phyloP scores from a whole-genome alignment of 2,329 filamentous ascomycete genomes.

The Corynespora cassiicola region DNA sequence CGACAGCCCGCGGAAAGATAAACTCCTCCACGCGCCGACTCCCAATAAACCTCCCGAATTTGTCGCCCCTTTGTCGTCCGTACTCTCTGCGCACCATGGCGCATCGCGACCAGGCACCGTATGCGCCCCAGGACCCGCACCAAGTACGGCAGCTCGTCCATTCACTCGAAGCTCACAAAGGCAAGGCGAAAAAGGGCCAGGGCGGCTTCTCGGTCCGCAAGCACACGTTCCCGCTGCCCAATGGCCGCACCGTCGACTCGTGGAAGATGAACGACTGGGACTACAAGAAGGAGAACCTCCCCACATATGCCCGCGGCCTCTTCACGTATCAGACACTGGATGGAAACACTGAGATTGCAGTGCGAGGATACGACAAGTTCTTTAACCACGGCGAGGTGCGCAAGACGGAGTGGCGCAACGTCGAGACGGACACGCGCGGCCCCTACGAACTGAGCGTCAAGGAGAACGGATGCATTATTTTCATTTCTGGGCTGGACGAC shows the following conservation, averaged over 20 bases:
- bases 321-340: conserved; percentile 80
- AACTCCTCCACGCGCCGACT: conserved; percentile 2
- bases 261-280: conserved; percentile 97
- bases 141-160: conserved; percentile 71
- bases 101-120: conserved; percentile 62
- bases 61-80: conserved; percentile 1
- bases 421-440: conserved; percentile 76
- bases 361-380: conserved; percentile 97
- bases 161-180: conserved; percentile 65
- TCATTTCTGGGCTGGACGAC: conserved; percentile 89
- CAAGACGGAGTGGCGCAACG: conserved; percentile 82
- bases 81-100: conserved; percentile 55
- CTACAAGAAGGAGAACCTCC: conserved; percentile 85
- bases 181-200: conserved; percentile 53
- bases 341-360: conserved; percentile 76
- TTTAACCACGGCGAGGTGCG: conserved; percentile 89
- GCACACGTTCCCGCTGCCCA: conserved; percentile 74
- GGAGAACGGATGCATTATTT: conserved; percentile 99
- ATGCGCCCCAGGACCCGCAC: conserved; percentile 71
- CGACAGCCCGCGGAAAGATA: conserved; percentile 21
- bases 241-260: conserved; percentile 77
- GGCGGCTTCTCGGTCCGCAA: conserved; percentile 77
- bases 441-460: conserved; percentile 97
- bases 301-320: conserved; percentile 90
- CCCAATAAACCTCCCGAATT: conserved; percentile 1